Conservation (phyloP, 2,329 filamentous ascomycete genomes). For the Penicillium sp. region DNA sequence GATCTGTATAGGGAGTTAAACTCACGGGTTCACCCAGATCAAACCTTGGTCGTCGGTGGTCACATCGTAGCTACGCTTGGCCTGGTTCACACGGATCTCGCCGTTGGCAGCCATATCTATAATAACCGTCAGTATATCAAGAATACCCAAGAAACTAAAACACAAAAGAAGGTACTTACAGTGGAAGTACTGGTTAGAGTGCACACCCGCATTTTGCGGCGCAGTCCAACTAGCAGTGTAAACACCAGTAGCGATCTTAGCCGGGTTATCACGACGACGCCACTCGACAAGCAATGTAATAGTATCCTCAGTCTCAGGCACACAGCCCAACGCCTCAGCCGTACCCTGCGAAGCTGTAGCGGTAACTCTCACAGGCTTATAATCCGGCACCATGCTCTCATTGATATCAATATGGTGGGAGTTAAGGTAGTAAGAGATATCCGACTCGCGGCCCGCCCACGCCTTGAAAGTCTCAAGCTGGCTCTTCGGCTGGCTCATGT, state of each 20-base stretch:
- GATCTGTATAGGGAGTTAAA: no score
- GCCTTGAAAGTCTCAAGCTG: slow-evolving; percentile 94
- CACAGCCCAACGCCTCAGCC: slow-evolving; percentile 76
- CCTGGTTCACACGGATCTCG: slow-evolving; percentile 88
- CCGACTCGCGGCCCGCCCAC: slow-evolving; percentile 87
- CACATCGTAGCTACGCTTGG: slow-evolving; percentile 90
- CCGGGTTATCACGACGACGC: slow-evolving; percentile 68
- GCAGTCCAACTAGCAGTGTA: slow-evolving; percentile 96
- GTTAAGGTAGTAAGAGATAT: slow-evolving; percentile 96
- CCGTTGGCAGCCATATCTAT: slow-evolving; percentile 73
- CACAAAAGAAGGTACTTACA: slow-evolving; percentile 43
- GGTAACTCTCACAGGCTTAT: slow-evolving; percentile 72
- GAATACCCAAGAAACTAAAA: not conserved
- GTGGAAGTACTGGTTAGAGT: slow-evolving; percentile 96
- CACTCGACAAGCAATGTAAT: slow-evolving; percentile 89
- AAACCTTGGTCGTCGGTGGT: slow-evolving; percentile 74
- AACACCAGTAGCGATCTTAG: slow-evolving; percentile 77
- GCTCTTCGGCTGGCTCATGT: slow-evolving; percentile 91
- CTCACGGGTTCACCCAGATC: slow-evolving; percentile 81
- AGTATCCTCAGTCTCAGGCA: slow-evolving; percentile 81
- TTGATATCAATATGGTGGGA: slow-evolving; percentile 91
- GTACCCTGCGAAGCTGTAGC: slow-evolving; percentile 80
- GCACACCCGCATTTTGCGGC: slow-evolving; percentile 88
- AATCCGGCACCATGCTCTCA: slow-evolving; percentile 87
- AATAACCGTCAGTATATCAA: not conserved